These are phyloP conservation scores for Neurospora crassa DNA, from an alignment of 2,329 filamentous ascomycete species.

Conservation along the genomic window DNA sequence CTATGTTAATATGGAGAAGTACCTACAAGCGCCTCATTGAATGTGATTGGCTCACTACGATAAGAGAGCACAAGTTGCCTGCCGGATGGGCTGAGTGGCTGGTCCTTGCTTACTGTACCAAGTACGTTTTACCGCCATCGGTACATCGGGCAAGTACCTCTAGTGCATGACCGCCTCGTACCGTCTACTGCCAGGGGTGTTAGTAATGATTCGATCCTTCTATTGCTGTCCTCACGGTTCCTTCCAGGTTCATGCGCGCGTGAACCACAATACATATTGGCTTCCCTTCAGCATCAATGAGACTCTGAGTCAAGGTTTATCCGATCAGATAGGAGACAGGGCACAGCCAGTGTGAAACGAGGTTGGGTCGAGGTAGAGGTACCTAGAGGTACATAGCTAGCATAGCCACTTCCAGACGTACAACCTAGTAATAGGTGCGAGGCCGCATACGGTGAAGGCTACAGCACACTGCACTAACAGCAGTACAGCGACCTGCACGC, in stretches of 20 bases:
- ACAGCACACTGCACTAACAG: background rate
- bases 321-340: background rate
- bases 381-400: too few relatives aligned
- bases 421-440: background rate
- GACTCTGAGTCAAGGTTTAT: background rate
- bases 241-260: background rate
- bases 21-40: background rate
- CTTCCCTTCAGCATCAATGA: too few relatives aligned
- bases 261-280: too few relatives aligned
- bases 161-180: too few relatives aligned
- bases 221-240: background rate
- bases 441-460: background rate
- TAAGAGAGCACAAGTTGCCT: background rate
- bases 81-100: conserved; percentile 2
- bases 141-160: background rate
- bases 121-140: background rate
- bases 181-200: too few relatives aligned
- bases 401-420: background rate
- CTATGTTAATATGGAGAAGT: background rate
- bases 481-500: background rate
- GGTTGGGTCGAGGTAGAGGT: too few relatives aligned
- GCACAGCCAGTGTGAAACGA: background rate
- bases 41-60: background rate
- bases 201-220: background rate
- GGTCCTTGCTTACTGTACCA: background rate